Conservation (phyloP, 129 eudicot genomes). For the Flaveria trinervia region DNA sequence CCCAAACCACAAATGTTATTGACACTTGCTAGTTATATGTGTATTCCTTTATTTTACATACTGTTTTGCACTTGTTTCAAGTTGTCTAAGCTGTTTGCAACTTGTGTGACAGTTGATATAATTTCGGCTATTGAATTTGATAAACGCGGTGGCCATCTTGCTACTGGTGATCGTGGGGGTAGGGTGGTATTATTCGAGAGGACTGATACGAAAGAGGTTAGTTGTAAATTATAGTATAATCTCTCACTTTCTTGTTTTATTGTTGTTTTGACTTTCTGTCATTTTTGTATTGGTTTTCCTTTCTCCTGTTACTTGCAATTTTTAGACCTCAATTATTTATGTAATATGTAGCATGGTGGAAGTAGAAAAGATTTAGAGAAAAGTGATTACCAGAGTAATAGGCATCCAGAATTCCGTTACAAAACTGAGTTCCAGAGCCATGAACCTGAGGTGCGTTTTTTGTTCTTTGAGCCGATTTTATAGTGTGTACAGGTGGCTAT, state of each 20-base stretch:
- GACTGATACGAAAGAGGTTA: slow-evolving; percentile 87
- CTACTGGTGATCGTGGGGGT: slow-evolving; percentile 99
- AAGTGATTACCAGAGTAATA: slow-evolving; percentile 62
- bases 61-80: slow-evolving; percentile 10
- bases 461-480: neutral
- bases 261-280: neutral
- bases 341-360: slow-evolving; percentile 58
- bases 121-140: slow-evolving; percentile 99
- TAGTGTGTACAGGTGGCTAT: slow-evolving; percentile 6
- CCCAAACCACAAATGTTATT: slow-evolving; percentile 7
- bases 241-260: neutral
- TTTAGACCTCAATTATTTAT: slow-evolving; percentile 12
- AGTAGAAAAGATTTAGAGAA: slow-evolving; percentile 83
- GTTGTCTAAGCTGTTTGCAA: slow-evolving; percentile 9
- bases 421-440: slow-evolving; percentile 99
- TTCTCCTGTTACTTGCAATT: neutral
- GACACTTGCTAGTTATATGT: slow-evolving; percentile 4
- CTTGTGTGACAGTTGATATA: slow-evolving; percentile 73
- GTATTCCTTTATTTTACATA: neutral
- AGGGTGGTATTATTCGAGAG: slow-evolving; percentile 98
- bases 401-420: slow-evolving; percentile 98
- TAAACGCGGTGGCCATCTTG: slow-evolving; percentile 98
- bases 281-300: slow-evolving; percentile 3
- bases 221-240: slow-evolving; percentile 18
- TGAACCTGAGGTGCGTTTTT: slow-evolving; percentile 86